A percentile compares a stretch with the other conserved stretches of the same genome.
phyloP scores from a whole-genome alignment of 257 asterid genomes.

The Sherardia arvensis region DNA sequence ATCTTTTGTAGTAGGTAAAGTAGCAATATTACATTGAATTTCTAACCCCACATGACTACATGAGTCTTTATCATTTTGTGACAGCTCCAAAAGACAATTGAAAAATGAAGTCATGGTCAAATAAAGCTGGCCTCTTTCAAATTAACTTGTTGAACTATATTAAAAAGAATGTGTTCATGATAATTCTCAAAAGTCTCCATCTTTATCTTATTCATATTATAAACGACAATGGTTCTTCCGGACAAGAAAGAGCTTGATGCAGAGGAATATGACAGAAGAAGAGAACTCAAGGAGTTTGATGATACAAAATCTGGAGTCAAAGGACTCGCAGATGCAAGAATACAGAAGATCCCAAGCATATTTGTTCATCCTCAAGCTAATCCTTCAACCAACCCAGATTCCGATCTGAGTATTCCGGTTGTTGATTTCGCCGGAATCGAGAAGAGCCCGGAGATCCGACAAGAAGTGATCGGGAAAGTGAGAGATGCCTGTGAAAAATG shows the following conservation, averaged over 20 bases:
- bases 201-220: not conserved
- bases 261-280: slow-evolving; percentile 8
- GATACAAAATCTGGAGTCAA: slow-evolving; percentile 19
- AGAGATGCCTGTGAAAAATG: slow-evolving; percentile 3
- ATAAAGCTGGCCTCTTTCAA: too few relatives aligned
- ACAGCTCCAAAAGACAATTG: too few relatives aligned
- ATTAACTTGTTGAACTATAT: too few relatives aligned
- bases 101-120: too few relatives aligned
- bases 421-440: slow-evolving; percentile 3
- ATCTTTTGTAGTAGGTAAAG: too few relatives aligned
- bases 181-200: not conserved
- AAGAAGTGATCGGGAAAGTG: not conserved
- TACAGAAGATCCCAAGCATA: slow-evolving; percentile 5
- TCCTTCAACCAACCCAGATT: not conserved
- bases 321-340: slow-evolving; percentile 16
- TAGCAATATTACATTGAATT: too few relatives aligned
- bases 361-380: slow-evolving; percentile 7
- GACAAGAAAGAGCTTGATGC: not conserved
- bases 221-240: not conserved
- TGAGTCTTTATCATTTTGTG: too few relatives aligned
- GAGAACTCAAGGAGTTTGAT: slow-evolving; percentile 14
- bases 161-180: too few relatives aligned
- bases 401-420: not conserved
- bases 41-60: too few relatives aligned
- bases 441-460: not conserved